Conservation (phyloP, 179 eudicot genomes). For the Beta lomatogona region DNA sequence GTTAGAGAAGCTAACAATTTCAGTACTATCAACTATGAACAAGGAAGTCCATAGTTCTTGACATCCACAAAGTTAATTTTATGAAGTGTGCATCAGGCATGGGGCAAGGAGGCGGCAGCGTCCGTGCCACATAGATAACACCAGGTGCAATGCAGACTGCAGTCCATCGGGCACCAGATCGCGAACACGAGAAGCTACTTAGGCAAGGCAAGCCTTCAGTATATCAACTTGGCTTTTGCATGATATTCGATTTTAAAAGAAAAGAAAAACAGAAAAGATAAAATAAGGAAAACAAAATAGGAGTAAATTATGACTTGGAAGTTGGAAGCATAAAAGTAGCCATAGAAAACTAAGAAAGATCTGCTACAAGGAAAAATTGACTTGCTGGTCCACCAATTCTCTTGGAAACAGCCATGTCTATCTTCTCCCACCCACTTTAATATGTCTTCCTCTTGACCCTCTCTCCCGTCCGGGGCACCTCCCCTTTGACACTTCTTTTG, state of each 20-base stretch:
- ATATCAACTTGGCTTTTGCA: too few relatives aligned
- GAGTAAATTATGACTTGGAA: neutral
- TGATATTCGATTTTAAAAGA: too few relatives aligned
- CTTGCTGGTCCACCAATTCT: neutral
- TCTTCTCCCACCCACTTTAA: neutral
- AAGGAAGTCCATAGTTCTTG: neutral
- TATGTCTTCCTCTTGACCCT: neutral
- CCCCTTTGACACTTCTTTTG: neutral
- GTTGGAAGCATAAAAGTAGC: neutral
- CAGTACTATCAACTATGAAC: neutral
- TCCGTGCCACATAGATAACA: neutral
- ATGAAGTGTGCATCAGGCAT: neutral
- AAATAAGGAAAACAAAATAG: too few relatives aligned
- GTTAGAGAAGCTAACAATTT: neutral
- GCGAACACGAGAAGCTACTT: neutral
- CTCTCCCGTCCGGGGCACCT: neutral
- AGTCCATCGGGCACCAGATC: neutral
- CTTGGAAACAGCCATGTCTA: neutral
- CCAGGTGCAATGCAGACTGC: neutral
- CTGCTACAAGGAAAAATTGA: neutral
- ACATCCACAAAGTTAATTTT: neutral
- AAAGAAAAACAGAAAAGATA: too few relatives aligned
- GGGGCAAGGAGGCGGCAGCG: neutral
- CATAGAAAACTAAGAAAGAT: too few relatives aligned
- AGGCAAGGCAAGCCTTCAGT: neutral